Evolutionary conservation across 129 eudicot species (phyloP), one percentile per base, ranked within the genome.

Genomic region (Flaveria trinervia): DNA sequence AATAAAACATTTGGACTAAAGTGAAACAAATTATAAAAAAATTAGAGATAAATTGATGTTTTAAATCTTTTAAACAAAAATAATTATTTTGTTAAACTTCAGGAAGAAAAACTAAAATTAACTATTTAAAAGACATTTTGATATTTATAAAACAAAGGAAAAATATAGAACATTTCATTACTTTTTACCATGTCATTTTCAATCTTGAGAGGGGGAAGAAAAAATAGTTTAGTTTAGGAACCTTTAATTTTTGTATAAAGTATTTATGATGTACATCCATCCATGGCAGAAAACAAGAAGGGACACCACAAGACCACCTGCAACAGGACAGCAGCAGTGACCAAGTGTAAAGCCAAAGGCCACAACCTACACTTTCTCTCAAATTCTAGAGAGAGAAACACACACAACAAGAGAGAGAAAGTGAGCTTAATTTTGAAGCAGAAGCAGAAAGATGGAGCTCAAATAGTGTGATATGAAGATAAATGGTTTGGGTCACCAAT

Each of bases 211-310:
- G 28, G 4, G 62, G 20, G 11, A 36, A 64, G 77, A 76, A 73
- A 73, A 72, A 17, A 0, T 10, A 55, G 54, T 52, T 73, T 66
- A 77, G 77, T 76, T 75, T 83, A 60, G 79, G 33, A 28, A 28
- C 33, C 33, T 28, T 28, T 28, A 28, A 28, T 28, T 3, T 28
- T 3, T 28, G 33, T 68, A 61, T 74, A 2, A 84, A 81, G 73
- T 89, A 82, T 80, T 86, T 85, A 76, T 83, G 88, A 78, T 89
- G 85, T 83, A 83, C 96, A 87, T 85, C 89, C 87, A 84, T 82
- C 91, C 85, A 83, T 81, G 90, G 84, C 89, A 85, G 82, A 83
- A 78, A 81, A 82, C 81, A 82, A 82, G 77, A 81, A 77, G 79
- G 70, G 82, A 66, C 76, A 74, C 71, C 84, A 77, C 76, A 79